These are phyloP conservation scores for Fusarium dlaminii DNA, from an alignment of 2,329 filamentous ascomycete genomes.

Conservation along the genomic window DNA sequence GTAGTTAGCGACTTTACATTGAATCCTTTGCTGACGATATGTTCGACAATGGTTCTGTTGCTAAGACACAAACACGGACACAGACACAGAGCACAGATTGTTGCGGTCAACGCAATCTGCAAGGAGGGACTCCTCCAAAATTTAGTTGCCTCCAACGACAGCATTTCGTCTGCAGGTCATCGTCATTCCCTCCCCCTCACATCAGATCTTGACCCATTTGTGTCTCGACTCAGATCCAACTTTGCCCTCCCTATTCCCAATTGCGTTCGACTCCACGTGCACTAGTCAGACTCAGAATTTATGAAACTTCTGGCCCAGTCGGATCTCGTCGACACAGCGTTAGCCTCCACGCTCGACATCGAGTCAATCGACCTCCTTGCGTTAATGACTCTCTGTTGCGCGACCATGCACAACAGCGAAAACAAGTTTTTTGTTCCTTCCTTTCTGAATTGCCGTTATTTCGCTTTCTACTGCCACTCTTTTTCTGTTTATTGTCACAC, in stretches of 20 bases:
- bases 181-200: slow-evolving; percentile 24
- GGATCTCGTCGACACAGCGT: neutral
- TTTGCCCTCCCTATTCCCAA: slow-evolving; percentile 13
- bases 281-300: slow-evolving; percentile 24
- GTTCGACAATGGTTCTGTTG: neutral
- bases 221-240: slow-evolving; percentile 26
- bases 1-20: neutral
- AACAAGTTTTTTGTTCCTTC: slow-evolving; percentile 2
- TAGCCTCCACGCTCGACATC: slow-evolving; percentile 6
- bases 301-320: slow-evolving; percentile 31
- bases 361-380: slow-evolving; percentile 16
- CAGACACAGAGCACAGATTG: neutral
- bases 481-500: slow-evolving; percentile 6
- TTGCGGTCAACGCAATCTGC: neutral
- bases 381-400: slow-evolving; percentile 8
- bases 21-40: neutral
- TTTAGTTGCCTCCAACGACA: neutral
- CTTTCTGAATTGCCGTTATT: neutral
- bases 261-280: slow-evolving; percentile 36
- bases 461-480: neutral
- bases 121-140: slow-evolving; percentile 1
- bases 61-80: neutral
- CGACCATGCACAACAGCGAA: slow-evolving; percentile 14
- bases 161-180: slow-evolving; percentile 15
- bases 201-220: slow-evolving; percentile 22